Conservation (phyloP, 441 rosid species). For the Pelargonium myrrhifolium region DNA sequence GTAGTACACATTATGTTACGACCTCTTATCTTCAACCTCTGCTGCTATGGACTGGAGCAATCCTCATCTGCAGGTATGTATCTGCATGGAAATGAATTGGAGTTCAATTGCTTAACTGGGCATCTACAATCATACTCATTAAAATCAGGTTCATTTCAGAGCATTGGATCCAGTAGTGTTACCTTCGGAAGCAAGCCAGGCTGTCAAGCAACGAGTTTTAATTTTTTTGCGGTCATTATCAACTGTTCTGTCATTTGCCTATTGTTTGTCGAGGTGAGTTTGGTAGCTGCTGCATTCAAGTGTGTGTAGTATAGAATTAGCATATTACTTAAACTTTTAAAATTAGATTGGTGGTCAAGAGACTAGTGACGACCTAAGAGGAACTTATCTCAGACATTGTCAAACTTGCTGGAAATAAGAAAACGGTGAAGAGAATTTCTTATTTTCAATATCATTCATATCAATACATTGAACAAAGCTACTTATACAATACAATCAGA, state of each 20-base stretch:
- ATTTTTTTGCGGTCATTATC: constrained; percentile 50
- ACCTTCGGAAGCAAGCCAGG: constrained; percentile 59
- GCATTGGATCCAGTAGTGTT: constrained; percentile 53
- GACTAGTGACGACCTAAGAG: neutral
- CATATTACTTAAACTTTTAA: neutral
- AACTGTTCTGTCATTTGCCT: constrained; percentile 58
- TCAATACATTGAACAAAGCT: too few relatives aligned
- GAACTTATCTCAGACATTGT: neutral
- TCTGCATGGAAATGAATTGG: constrained; percentile 8
- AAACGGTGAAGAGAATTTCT: too few relatives aligned
- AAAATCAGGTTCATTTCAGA: constrained; percentile 29
- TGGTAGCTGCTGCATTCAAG: constrained; percentile 16
- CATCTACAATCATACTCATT: constrained; percentile 20
- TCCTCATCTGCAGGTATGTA: constrained; percentile 55
- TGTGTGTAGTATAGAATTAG: neutral
- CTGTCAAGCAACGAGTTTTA: constrained; percentile 55
- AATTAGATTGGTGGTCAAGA: neutral
- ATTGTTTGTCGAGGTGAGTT: constrained; percentile 59
- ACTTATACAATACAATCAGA: too few relatives aligned
- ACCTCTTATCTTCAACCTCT: constrained; percentile 55
- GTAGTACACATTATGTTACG: constrained; percentile 35
- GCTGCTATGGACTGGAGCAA: constrained; percentile 58
- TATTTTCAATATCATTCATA: too few relatives aligned
- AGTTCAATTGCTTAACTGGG: neutral
- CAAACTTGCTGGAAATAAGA: neutral